A percentile compares a stretch with the other conserved stretches of the same genome.
These are phyloP conservation scores for Cryphonectria radicalis DNA, from an alignment of 2,329 filamentous ascomycete genomes.

Conservation along the genomic window DNA sequence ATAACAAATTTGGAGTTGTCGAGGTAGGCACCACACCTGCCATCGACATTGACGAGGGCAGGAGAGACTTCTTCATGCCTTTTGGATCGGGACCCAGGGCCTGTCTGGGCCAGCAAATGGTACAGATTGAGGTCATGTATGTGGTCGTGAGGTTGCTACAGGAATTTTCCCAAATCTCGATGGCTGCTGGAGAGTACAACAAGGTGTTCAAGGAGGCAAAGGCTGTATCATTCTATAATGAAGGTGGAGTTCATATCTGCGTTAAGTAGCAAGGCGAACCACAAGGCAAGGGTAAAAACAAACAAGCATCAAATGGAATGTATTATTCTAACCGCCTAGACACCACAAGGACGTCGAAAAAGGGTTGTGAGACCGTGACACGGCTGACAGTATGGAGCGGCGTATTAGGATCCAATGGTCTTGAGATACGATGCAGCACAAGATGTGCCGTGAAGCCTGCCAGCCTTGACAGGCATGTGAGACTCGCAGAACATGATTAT, in stretches of 20 bases:
- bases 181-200: slow-evolving; percentile 1
- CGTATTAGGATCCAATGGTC: slow-evolving; percentile 7
- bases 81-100: slow-evolving; percentile 24
- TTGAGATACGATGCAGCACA: not conserved
- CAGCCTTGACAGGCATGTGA: not conserved
- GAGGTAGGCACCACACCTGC: not conserved
- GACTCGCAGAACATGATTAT: not conserved
- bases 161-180: slow-evolving; percentile 13
- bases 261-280: not conserved
- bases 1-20: not conserved
- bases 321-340: not conserved
- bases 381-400: slow-evolving; percentile 7
- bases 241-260: slow-evolving; percentile 21
- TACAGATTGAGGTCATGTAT: slow-evolving; percentile 21
- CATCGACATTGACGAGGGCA: slow-evolving; percentile 10
- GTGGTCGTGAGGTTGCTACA: slow-evolving; percentile 26
- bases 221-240: slow-evolving; percentile 28
- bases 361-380: not conserved
- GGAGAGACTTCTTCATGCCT: slow-evolving; percentile 26
- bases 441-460: not conserved
- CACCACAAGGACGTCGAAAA: not conserved
- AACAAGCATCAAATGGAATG: not conserved
- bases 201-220: slow-evolving; percentile 26
- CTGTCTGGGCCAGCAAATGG: slow-evolving; percentile 27
- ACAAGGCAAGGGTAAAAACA: not conserved